Base-by-base conservation (phyloP, 2,329 filamentous ascomycete species). In the Thelonectria blattea region DNA sequence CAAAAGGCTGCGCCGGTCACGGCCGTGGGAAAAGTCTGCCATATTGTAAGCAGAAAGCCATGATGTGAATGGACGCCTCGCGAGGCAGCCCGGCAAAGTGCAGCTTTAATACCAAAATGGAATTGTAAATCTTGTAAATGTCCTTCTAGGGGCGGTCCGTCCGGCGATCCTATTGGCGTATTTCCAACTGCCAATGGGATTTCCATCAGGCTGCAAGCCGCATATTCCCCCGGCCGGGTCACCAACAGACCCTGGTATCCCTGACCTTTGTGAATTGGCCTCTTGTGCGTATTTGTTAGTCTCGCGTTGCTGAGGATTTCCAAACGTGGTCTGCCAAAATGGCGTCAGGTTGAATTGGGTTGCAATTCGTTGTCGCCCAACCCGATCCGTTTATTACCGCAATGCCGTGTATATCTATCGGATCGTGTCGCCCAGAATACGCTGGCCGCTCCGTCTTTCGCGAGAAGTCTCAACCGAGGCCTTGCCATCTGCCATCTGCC, bases 61-160 rank as follows among this genome's bases (percentile, higher is more conserved):
- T 10, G 14, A 37, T 10, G 14, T 39, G 45, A 42, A 22, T 24
- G 45, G 43, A 45, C 17, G 54, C 59, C 51, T 55, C 50, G 15
- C 32, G n/a, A 61, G 51, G 54, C 59, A 34, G 30, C 50, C 50
- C 12, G 46, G 14, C 42, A 30, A 50, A 37, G 18, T 27, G 50
- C 45, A 45, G 51, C 8, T 17, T 47, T 20, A 42, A 20, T 12
- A 37, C 34, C 34, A 27, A 52, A 57, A 60, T 22, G 56, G 18
- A 53, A 57, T 63, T 63, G 61, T 47, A 18, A 57, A 24, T 24
- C 22, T 63, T 60, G 34, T n/a, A 15, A 12, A 30, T 14, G 45
- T 34, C 14, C n/a, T 17, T 48, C 41, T 45, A 30, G 24, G 41
- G n/a, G n/a, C 30, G 52, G 14, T 11, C 22, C 22, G 37, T n/a